Evolutionary conservation across 192 early-diverging fungal genomes (phyloP), one percentile per base, ranked within the genome.

Genomic region (Obelidium mucronatum): DNA sequence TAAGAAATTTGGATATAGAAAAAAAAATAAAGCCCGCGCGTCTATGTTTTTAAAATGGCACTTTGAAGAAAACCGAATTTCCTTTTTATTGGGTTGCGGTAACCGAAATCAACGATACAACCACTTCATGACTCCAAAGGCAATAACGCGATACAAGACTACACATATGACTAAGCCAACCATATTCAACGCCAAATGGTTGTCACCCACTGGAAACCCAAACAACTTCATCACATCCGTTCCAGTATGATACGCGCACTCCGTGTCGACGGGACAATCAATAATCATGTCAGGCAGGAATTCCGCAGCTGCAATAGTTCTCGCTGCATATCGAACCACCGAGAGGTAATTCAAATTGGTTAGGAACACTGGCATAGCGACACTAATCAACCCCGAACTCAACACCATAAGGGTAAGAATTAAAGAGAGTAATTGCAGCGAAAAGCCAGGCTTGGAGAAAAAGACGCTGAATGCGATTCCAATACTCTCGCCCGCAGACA

Each of bases 391-490:
- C 17, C 75, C 75, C 52, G 35, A 52, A 28, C 60, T 36, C n/a
- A 76, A 28, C 22, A 5, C 73, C 13, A 78, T 39, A 19, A 85
- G 34, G 2, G 75, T 63, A 33, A 83, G 58, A 17, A 85, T 26
- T 13, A 74, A 68, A 42, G 64, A 65, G 65, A 77, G 83, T 42
- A 79, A 37, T 67, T 80, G 81, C 6, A 85, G 78, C 1, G 74
- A 68, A 64, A 85, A 85, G 2, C 80, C 79, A 37, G 83, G 59
- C 65, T 74, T 73, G 48, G 74, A 54, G 34, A 83, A 76, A 30
- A 85, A 11, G 2, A 81, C 64, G 70, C 77, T 79, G 67, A 82
- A 85, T 30, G 72, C 76, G 40, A 85, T 85, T 40, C 84, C 84
- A 39, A 85, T 79, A 44, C 70, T 75, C 40, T 85, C 84, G 3